Evolutionary conservation across 129 eudicot species (phyloP).

Genomic region (Lactuca sativa): DNA sequence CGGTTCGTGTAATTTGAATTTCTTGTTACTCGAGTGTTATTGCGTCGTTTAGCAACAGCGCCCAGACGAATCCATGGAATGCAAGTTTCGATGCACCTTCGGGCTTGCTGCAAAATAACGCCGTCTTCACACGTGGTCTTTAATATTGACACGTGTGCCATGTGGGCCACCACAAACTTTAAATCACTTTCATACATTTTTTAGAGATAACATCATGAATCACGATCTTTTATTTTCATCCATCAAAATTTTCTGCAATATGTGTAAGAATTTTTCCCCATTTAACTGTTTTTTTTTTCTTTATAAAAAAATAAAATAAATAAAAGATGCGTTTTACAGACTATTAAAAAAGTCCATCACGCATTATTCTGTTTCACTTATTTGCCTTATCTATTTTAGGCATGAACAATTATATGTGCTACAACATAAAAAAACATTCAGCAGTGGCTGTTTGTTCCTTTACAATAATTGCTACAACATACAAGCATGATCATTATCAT

Average conservation of each 20-base stretch:
- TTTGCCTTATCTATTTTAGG: background rate
- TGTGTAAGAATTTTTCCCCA: background rate
- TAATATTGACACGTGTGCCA: constrained; percentile 22
- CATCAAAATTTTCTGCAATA: background rate
- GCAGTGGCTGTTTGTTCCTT: background rate
- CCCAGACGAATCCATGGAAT: constrained; percentile 22
- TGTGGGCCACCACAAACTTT: constrained; percentile 4
- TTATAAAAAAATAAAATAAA: background rate
- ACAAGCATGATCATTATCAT: too few species aligned
- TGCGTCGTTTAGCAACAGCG: constrained; percentile 21
- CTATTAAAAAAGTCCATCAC: background rate
- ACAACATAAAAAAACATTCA: background rate
- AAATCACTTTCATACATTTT: constrained; percentile 14
- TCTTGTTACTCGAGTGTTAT: too few species aligned
- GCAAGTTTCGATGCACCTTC: constrained; percentile 32
- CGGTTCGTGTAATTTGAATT: background rate
- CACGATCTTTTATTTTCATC: background rate
- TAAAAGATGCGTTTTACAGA: too few species aligned
- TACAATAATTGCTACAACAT: background rate
- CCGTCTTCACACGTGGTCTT: constrained; percentile 25
- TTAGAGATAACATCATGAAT: constrained; percentile 17
- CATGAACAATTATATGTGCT: too few species aligned
- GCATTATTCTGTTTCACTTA: background rate
- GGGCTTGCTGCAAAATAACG: constrained; percentile 19
- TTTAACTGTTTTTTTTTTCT: background rate